Base-by-base conservation (phyloP, 768 basidiomycete genomes). In the Russula olivacea region DNA sequence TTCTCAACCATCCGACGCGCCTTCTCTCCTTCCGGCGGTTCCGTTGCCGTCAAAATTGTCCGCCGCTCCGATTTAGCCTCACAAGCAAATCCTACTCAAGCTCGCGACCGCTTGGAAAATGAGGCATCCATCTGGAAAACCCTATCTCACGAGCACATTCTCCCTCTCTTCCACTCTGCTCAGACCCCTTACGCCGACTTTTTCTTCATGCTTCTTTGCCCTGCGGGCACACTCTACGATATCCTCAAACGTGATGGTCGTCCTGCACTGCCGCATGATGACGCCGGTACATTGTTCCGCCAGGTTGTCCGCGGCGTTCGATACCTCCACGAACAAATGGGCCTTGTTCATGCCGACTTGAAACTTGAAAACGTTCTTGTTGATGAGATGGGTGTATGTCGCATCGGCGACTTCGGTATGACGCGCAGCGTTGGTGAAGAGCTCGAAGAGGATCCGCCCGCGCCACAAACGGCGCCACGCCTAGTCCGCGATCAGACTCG, bases 351-450 rank as follows among this genome's bases (percentile, higher is more conserved):
- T 76, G 83, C 93, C 69, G 97, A 99, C 76, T 78, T 99, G 73
- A 99, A 99, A 77, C 83, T 97, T 63, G 97, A 98, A 76, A 99
- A 99, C 76, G 85, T 98, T 54, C 83, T 98, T 48, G 86, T 95
- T 58, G 92, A 95, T 73, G 89, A 91, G 72, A 85, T 83, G 78
- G 89, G 91, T 59, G 81, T 86, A n/a, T 93, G 92, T 77, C 84
- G 85, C 71, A 87, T 96, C 36, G 78, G 79, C 49, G 93, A 95
- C 75, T 94, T 95, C 75, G 91, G 92, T 54, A 83, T 94, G 78
- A 80, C 90, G 21, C 80, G 81, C 70, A 78, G 78, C 61, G 84
- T 92, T 47, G 85, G 83, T 68, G 81, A 80, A 2, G 54, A 60
- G 5, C 1, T 47, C n/a, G 58, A 64, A 3, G 63, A 55, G 17